Evolutionary conservation across 164 flowering plant genomes (phyloP), one percentile per base, ranked within the genome.

Genomic region (Buxus sempervirens): DNA sequence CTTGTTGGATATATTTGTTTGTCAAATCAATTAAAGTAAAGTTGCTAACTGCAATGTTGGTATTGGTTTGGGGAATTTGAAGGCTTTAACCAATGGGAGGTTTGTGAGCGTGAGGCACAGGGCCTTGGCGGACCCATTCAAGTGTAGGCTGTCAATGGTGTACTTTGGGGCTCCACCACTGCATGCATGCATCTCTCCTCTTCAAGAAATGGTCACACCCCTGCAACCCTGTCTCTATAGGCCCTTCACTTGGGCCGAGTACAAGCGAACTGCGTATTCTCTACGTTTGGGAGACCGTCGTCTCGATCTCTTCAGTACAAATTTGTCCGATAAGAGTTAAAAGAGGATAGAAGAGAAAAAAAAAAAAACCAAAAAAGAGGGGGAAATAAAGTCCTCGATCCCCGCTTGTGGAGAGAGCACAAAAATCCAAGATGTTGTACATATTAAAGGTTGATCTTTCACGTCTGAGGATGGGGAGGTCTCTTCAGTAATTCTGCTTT

Each of bases 31-130:
- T 32, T 3, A 3, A 32, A 3, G 7, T 32, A 32, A 32, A 32
- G 38, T 32, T 32, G 38, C 38, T 32, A 32, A 32, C 38, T 32
- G 38, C 7, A 7, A 32, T 32, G 38, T 32, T 32, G 38, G 5
- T 32, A 7, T 32, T 32, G 38, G 38, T 32, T 32, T 42, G 4
- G 5, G 24, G 42, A 36, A 45, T 45, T 15, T 45, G 62, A 49
- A 91, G 97, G 96, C 75, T 5, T 58, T 92, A 74, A 90, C 92
- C 0, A 92, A 92, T 65, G 96, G 96, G 70, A 83, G 87, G 65
- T 70, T 92, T n/a, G n/a, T 18, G 61, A 92, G 96, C 70, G 96
- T 85, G 71, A 85, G 86, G 38, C 97, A 91, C 54, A 80, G 97
- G 41, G 97, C 78, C 0, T 14, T 87, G 78, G 72, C 86, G 1